Base-by-base conservation (phyloP, 495 filamentous ascomycete species). In the Penicillium ucsense region DNA sequence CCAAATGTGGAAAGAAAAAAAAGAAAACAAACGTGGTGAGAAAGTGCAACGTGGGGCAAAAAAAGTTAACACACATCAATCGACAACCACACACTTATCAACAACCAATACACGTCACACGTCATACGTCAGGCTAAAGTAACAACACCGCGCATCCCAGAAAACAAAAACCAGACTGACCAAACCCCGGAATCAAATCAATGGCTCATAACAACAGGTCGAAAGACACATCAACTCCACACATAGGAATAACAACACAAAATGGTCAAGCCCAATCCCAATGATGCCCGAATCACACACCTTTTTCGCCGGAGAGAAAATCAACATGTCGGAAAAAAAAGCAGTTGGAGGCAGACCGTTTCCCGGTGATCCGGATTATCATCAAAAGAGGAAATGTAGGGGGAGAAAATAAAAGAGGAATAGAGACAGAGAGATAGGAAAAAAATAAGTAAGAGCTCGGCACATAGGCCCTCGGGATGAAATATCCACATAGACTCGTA, bases 81-180 rank as follows among this genome's bases (percentile, higher is more conserved):
- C 20, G 20, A 20, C 20, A 20, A 20, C 20, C 20, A 20, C 20
- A 20, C 20, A 20, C 20, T 20, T 1, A 20, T 20, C 30, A 53
- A 49, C 39, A 47, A 50, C 50, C 55, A 54, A 32, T 57, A 60
- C 54, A 62, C 51, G 20, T 20, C 20, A 2, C 20, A 50, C 59
- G 57, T 62, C 56, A 62, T 56, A 60, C 59, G 53, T 62, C 51
- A 62, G 51, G 54, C 54, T 52, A 43, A 51, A 37, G 49, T 55
- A 51, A 46, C 41, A 43, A 47, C 41, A 8, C 20, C 1, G 20
- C 20, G 20, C 20, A 20, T 20, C 20, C 20, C 20, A 20, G 54
- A 49, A 43, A 43, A 46, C 46, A 47, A 6, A 52, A 60, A 48
- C 52, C 57, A 57, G 48, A 51, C 54, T 53, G 35, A 47, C 46